Conservation (phyloP, 805 yeast genomes). For the Candida sanyiensis region DNA sequence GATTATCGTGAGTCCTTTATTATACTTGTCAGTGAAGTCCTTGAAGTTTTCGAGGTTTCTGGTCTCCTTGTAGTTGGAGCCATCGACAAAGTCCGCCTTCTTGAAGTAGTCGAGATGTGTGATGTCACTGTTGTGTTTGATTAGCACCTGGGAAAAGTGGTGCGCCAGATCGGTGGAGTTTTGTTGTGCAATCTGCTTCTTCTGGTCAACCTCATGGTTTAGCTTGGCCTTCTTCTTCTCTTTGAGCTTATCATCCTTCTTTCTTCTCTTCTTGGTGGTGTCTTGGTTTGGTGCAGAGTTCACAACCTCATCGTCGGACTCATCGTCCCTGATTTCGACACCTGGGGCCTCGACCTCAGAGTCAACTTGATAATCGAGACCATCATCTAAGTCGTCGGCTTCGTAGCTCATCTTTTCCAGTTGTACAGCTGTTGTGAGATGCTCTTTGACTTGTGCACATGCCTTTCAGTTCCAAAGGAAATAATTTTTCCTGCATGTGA, state of each 20-base stretch:
- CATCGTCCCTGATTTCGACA: conserved; percentile 28
- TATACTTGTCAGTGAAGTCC: conserved; percentile 46
- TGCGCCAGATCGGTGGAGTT: conserved; percentile 62
- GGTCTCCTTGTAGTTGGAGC: conserved; percentile 48
- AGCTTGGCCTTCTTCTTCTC: conserved; percentile 62
- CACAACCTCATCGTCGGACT: conserved; percentile 23
- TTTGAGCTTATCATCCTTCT: conserved; percentile 41
- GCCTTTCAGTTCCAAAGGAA: too few species aligned
- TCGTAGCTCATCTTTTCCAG: conserved; percentile 11
- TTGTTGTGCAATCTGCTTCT: conserved; percentile 47
- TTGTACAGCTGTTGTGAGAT: neutral
- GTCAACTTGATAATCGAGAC: conserved; percentile 55
- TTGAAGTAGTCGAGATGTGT: conserved; percentile 69
- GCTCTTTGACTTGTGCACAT: too few species aligned
- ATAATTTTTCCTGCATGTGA: too few species aligned
- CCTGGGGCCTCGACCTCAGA: conserved; percentile 35
- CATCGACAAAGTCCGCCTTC: conserved; percentile 52
- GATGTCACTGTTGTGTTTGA: conserved; percentile 55
- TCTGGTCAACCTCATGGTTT: conserved; percentile 57
- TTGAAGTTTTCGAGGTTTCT: conserved; percentile 53
- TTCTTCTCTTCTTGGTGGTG: conserved; percentile 22
- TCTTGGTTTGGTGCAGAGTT: conserved; percentile 7
- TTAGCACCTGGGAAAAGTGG: conserved; percentile 53
- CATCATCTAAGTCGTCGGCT: conserved; percentile 74
- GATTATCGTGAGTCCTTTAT: conserved; percentile 40